phyloP scores from a whole-genome alignment of 768 basidiomycete genomes.

The Psilocybe sp. region DNA sequence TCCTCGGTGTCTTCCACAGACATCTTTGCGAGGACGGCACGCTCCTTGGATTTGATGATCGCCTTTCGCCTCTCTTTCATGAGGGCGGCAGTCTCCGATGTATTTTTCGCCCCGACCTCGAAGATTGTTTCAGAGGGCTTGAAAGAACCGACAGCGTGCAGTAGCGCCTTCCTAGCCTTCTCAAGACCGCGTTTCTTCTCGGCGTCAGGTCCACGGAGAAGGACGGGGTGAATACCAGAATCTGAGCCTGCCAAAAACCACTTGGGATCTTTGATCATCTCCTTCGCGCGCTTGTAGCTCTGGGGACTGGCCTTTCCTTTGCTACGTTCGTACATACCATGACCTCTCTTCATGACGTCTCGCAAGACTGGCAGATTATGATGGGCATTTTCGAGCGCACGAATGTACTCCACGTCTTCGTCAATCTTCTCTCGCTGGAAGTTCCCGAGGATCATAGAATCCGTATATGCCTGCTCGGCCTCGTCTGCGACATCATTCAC shows the following conservation, averaged over 20 bases:
- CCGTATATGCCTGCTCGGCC: slow-evolving; percentile 64
- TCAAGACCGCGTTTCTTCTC: slow-evolving; percentile 40
- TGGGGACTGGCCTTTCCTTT: slow-evolving; percentile 86
- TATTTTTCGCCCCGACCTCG: slow-evolving; percentile 79
- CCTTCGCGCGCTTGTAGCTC: slow-evolving; percentile 87
- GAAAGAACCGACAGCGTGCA: slow-evolving; percentile 79
- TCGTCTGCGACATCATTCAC: slow-evolving; percentile 44
- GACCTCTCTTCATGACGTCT: slow-evolving; percentile 85
- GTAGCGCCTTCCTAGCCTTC: slow-evolving; percentile 58
- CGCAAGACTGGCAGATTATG: slow-evolving; percentile 64
- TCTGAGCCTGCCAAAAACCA: slow-evolving; percentile 70
- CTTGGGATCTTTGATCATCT: slow-evolving; percentile 69
- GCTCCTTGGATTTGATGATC: slow-evolving; percentile 59
- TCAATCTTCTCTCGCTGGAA: slow-evolving; percentile 81
- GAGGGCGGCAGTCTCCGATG: slow-evolving; percentile 56
- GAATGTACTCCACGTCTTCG: slow-evolving; percentile 79
- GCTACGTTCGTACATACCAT: slow-evolving; percentile 91
- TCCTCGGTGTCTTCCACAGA: slow-evolving; percentile 31
- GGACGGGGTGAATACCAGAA: slow-evolving; percentile 70
- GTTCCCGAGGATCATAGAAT: slow-evolving; percentile 75
- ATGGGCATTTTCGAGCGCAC: slow-evolving; percentile 60
- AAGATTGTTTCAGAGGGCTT: slow-evolving; percentile 87
- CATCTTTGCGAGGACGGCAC: slow-evolving; percentile 36
- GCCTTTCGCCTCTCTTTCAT: slow-evolving; percentile 90
- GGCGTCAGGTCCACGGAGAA: slow-evolving; percentile 39